A percentile compares a stretch with the other conserved stretches of the same genome.
Conservation (phyloP, 345 rosid species). For the Conringia planisiliqua region DNA sequence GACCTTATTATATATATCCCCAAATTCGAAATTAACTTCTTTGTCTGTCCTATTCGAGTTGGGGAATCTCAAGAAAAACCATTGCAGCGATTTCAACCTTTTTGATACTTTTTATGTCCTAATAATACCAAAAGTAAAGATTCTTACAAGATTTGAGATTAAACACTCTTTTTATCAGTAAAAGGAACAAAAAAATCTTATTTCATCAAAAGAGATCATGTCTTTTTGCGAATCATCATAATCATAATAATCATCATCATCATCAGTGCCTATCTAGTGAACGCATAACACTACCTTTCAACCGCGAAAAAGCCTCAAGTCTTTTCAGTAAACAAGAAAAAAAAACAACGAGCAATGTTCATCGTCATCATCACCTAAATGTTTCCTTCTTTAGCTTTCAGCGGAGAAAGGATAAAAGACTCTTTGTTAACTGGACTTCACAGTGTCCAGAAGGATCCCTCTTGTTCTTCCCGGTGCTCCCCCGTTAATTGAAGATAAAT, state of each 20-base stretch:
- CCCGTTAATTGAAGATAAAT: conserved; percentile 63
- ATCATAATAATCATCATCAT: conserved; percentile 25
- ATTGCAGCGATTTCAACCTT: background rate
- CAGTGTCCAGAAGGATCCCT: conserved; percentile 51
- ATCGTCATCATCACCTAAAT: conserved; percentile 17
- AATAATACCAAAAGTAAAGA: conserved; percentile 22
- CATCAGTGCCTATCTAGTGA: conserved; percentile 33
- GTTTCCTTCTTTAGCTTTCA: conserved; percentile 12
- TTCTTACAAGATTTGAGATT: conserved; percentile 2
- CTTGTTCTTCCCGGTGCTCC: conserved; percentile 95
- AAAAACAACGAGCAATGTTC: conserved; percentile 15
- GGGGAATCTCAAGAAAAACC: conserved; percentile 19
- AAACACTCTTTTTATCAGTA: background rate
- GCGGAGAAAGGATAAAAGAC: background rate
- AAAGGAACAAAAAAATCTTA: conserved; percentile 29
- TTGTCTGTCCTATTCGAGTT: conserved; percentile 20
- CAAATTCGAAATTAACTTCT: background rate
- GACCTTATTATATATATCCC: background rate
- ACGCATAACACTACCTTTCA: conserved; percentile 16
- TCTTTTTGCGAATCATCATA: conserved; percentile 13
- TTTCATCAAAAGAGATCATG: conserved; percentile 29
- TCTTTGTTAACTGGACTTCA: conserved; percentile 36
- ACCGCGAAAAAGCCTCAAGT: background rate
- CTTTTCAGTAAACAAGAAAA: background rate
- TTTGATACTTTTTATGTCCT: conserved; percentile 4